A percentile compares a stretch with the other conserved stretches of the same genome.
These are phyloP conservation scores for Thelephora ganbajun DNA, from an alignment of 768 basidiomycete species.

Conservation along the genomic window DNA sequence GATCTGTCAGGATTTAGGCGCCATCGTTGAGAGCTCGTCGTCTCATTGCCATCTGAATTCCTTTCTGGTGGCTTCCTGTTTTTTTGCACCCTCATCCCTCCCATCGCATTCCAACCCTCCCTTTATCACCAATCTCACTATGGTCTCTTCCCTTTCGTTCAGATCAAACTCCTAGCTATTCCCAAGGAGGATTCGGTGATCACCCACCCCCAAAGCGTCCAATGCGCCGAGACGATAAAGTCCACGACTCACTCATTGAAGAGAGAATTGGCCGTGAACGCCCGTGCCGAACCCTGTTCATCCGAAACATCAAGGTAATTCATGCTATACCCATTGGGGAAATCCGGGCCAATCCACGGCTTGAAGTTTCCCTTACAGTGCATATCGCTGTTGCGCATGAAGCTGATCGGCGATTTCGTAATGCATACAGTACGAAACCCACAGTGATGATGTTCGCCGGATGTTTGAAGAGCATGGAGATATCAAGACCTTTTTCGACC, in stretches of 20 bases:
- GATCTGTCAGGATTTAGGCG: too few relatives aligned
- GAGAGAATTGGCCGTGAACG: slow-evolving; percentile 88
- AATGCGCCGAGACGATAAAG: slow-evolving; percentile 68
- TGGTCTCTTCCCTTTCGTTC: slow-evolving; percentile 22
- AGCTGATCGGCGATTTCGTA: slow-evolving; percentile 5
- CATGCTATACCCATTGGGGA: slow-evolving; percentile 2
- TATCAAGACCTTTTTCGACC: slow-evolving; percentile 94
- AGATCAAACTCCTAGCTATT: slow-evolving; percentile 48
- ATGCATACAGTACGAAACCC: slow-evolving; percentile 66
- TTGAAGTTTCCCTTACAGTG: not conserved
- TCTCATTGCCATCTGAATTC: too few relatives aligned
- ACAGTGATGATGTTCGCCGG: slow-evolving; percentile 69
- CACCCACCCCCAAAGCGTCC: slow-evolving; percentile 29
- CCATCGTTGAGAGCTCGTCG: too few relatives aligned
- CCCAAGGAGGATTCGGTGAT: slow-evolving; percentile 29
- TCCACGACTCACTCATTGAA: slow-evolving; percentile 85
- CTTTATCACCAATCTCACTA: too few relatives aligned
- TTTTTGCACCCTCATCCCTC: not conserved
- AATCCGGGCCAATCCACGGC: not conserved
- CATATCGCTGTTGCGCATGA: not conserved
- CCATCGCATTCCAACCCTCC: not conserved
- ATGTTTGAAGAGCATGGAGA: slow-evolving; percentile 90
- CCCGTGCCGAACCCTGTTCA: slow-evolving; percentile 91
- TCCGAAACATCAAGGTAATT: slow-evolving; percentile 96
- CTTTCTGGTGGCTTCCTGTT: not conserved